A percentile compares a stretch with the other conserved stretches of the same genome.
Evolutionary conservation across 2,329 filamentous ascomycete genomes (phyloP).

Genomic region (Beauveria caledonica): DNA sequence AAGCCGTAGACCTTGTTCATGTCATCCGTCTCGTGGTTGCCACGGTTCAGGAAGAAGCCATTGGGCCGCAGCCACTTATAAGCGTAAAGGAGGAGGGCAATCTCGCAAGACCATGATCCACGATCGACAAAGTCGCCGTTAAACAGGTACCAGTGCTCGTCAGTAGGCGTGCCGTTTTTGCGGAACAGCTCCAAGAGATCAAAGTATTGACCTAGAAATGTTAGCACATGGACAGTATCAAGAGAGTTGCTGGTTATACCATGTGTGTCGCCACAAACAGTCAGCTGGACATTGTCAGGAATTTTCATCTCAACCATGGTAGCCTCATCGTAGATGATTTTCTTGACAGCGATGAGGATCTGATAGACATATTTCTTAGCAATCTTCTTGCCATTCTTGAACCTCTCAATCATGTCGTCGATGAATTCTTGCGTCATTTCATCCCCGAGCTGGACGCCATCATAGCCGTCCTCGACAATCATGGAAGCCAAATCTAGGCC

Average conservation of each 20-base stretch:
- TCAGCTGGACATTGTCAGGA: slow-evolving; percentile 68
- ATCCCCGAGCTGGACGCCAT: slow-evolving; percentile 68
- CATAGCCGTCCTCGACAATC: slow-evolving; percentile 72
- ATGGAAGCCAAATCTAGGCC: slow-evolving; percentile 85
- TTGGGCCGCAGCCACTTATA: slow-evolving; percentile 93
- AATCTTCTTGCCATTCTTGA: slow-evolving; percentile 92
- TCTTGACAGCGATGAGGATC: slow-evolving; percentile 83
- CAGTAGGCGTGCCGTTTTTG: slow-evolving; percentile 74
- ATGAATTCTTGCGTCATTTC: slow-evolving; percentile 96
- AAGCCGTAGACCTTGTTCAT: slow-evolving; percentile 99
- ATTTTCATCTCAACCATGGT: slow-evolving; percentile 96
- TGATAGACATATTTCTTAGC: slow-evolving; percentile 97
- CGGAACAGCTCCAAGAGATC: slow-evolving; percentile 95
- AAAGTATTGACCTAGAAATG: slow-evolving; percentile 77
- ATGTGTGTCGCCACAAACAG: slow-evolving; percentile 95
- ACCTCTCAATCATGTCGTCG: slow-evolving; percentile 91
- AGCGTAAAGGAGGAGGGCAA: slow-evolving; percentile 84
- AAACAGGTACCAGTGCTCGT: slow-evolving; percentile 90
- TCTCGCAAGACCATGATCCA: slow-evolving; percentile 97
- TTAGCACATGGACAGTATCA: slow-evolving; percentile 15
- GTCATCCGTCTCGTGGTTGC: slow-evolving; percentile 97
- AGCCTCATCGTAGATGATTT: slow-evolving; percentile 83
- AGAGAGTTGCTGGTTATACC: slow-evolving; percentile 43
- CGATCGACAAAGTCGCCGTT: slow-evolving; percentile 98
- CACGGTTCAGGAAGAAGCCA: slow-evolving; percentile 89